phyloP scores from a whole-genome alignment of 2,329 filamentous ascomycete genomes.

The Pleomassaria siparia region DNA sequence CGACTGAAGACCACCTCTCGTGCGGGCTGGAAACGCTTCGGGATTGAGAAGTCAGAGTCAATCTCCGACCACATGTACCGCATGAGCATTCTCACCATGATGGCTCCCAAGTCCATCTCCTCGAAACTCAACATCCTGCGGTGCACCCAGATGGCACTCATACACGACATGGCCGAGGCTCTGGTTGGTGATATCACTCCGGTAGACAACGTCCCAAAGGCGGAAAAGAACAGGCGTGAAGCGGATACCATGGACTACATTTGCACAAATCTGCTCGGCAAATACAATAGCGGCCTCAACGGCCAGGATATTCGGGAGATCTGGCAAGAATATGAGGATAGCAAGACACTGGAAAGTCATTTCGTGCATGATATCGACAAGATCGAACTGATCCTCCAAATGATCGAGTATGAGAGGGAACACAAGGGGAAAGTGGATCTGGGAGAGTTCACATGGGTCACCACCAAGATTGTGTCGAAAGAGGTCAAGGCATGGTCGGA shows the following conservation, averaged over 20 bases:
- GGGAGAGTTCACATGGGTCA: slow-evolving; percentile 83
- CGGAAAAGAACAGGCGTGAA: slow-evolving; percentile 87
- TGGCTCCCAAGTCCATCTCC: slow-evolving; percentile 75
- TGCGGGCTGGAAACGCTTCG: slow-evolving; percentile 92
- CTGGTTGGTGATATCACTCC: slow-evolving; percentile 97
- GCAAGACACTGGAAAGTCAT: slow-evolving; percentile 75
- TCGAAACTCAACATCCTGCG: slow-evolving; percentile 72
- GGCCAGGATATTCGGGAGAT: slow-evolving; percentile 73
- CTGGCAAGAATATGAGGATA: slow-evolving; percentile 96
- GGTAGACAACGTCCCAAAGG: slow-evolving; percentile 79
- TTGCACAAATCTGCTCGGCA: slow-evolving; percentile 69
- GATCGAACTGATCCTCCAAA: slow-evolving; percentile 91
- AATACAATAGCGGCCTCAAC: slow-evolving; percentile 69
- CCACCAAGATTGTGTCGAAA: slow-evolving; percentile 67
- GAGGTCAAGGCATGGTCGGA: slow-evolving; percentile 81
- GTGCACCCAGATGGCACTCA: slow-evolving; percentile 92
- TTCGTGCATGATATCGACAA: slow-evolving; percentile 98
- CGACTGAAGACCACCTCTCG: slow-evolving; percentile 94
- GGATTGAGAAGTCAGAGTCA: slow-evolving; percentile 75
- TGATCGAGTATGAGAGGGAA: slow-evolving; percentile 90
- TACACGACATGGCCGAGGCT: slow-evolving; percentile 97
- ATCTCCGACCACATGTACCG: slow-evolving; percentile 99
- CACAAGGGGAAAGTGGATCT: slow-evolving; percentile 69
- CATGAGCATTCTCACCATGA: slow-evolving; percentile 95
- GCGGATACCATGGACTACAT: slow-evolving; percentile 91